Base-by-base conservation (phyloP, 176 grass and related monocot genomes). In the Aegilops bicornis region DNA sequence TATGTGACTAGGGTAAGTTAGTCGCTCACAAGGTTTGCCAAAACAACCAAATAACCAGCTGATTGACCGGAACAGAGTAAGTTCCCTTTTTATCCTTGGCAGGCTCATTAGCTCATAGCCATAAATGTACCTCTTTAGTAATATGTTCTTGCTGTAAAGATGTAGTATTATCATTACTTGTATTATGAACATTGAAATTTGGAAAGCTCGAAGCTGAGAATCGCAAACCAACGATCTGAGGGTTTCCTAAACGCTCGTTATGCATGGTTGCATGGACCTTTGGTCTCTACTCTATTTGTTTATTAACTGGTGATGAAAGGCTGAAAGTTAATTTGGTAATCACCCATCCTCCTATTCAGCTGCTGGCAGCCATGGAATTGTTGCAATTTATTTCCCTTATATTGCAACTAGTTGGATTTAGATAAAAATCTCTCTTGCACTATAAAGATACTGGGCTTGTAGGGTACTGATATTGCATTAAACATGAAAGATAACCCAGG, bases 291-390 rank as follows among this genome's bases (percentile, higher is more conserved):
- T 62, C 9, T 27, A 50, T 79, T 15, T 64, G 16, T 27, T 68
- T 56, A 45, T 17, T 69, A 17, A 42, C 58, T 31, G 29, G 25
- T 76, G 45, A 76, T 52, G 45, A 76, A 81, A 54, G 60, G 10
- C 31, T 69, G 19, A 62, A 71, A 47, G 76, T 54, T 61, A 27
- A 86, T 70, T 30, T 58, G 14, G 62, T 58, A 69, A 39, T 79
- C 30, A 5, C 11, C 27, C 29, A 77, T 20, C 24, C 11, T 20
- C 42, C 69, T 74, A 43, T 86, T 65, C 76, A 79, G 20, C 77
- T 43, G 47, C 32, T 79, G 48, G 32, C 24, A 17, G 76, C 2
- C 19, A 23, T 4, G 17, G 45, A 48, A 15, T 74, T 61, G 13
- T 39, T 59, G 80, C 50, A 40, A 27, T 39, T 56, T 76, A 54